Evolutionary conservation across 2,329 filamentous ascomycete genomes (phyloP).

Genomic region (Dryadomyces quercivorus): DNA sequence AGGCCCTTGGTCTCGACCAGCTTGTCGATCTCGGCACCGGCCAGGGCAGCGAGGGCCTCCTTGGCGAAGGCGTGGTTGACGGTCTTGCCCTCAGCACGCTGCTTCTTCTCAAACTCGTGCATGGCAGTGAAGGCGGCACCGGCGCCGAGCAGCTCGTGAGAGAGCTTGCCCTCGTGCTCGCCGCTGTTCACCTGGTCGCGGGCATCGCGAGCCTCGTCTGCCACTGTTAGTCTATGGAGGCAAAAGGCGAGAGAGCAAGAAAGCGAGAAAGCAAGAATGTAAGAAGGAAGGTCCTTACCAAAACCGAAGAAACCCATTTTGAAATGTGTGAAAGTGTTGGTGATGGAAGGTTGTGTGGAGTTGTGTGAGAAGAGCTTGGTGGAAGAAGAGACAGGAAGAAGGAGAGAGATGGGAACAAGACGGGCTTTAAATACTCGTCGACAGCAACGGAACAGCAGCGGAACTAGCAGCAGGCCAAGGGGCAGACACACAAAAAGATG

Average conservation of each 20-base stretch:
- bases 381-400: background rate
- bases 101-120: constrained; percentile 67
- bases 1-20: constrained; percentile 60
- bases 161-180: constrained; percentile 42
- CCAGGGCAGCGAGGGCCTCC: constrained; percentile 61
- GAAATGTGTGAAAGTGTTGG: background rate
- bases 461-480: background rate
- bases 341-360: background rate
- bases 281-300: constrained; percentile 2
- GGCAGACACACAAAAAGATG: background rate
- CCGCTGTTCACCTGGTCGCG: constrained; percentile 31
- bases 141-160: constrained; percentile 64
- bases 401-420: background rate
- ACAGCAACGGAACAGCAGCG: background rate
- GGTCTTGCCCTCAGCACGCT: constrained; percentile 57
- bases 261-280: no score
- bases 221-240: background rate
- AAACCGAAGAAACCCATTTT: constrained; percentile 13
- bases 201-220: constrained; percentile 29
- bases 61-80: constrained; percentile 67
- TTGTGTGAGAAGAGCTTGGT: background rate
- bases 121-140: constrained; percentile 69
- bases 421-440: constrained; percentile 8
- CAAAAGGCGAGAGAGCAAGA: no score
- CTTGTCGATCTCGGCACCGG: constrained; percentile 64